Evolutionary conservation across 208 protist genomes (phyloP), one percentile per base, ranked within the genome.

Genomic region (Leishmania major): DNA sequence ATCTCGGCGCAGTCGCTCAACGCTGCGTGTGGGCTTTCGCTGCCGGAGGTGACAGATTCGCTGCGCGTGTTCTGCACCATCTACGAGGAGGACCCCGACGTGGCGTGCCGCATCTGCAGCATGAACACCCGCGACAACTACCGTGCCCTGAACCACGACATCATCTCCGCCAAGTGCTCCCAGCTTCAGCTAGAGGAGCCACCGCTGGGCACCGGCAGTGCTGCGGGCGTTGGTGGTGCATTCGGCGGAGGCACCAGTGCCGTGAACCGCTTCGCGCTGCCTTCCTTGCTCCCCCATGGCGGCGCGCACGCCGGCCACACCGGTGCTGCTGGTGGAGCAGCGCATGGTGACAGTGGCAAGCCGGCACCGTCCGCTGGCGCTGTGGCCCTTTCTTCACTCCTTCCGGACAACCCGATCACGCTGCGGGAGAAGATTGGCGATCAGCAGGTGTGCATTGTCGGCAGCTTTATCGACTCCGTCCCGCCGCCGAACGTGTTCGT

Each of bases 1-100:
- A 79, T 90, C 45, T 88, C 78, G 45, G 79, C 93, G 51, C 76
- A 92, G 53, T 81, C 85, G 22, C 78, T 97, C 47, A 97, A 94
- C 79, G 88, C 90, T 15, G 88, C 84, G 59, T 62, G 47, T 2
- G 87, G 84, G 1, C 77, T 82, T 19, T 53, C 69, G 47, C 80
- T 96, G 75, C 90, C 89, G 31, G 81, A 88, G 81, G 78, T 83
- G 55, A 87, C 83, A 15, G 94, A 97, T 84, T 87, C 87, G 75
- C 83, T 97, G 40, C 87, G 92, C 8, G 91, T 97, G 28, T 95
- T 88, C 77, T 94, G 88, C 87, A 93, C 88, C 43, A 92, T 97
- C 67, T 90, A 91, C 81, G 88, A 96, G 76, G 94, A 97, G 79
- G 60, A 84, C 40, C 81, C 84, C 22, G 83, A 92, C 37, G 72